phyloP scores from a whole-genome alignment of 768 basidiomycete genomes.

The Mrakia gelida region DNA sequence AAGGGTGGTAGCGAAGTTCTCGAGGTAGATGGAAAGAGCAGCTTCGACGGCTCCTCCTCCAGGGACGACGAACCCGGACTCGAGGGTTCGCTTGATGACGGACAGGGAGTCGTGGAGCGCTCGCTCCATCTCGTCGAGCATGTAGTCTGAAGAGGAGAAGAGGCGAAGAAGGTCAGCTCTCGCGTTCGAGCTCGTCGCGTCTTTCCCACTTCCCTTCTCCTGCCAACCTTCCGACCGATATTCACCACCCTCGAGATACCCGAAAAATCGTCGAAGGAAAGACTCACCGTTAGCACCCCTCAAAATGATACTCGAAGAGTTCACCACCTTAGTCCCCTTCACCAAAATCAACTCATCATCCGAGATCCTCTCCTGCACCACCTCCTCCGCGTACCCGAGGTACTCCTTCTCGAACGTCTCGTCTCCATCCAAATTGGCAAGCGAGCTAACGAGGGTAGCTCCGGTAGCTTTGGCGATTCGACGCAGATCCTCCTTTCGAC shows the following conservation, averaged over 20 bases:
- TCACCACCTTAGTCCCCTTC: slow-evolving; percentile 97
- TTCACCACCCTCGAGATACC: too few relatives aligned
- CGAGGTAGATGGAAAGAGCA: slow-evolving; percentile 91
- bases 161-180: background rate
- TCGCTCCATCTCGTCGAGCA: slow-evolving; percentile 99
- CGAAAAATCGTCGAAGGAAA: background rate
- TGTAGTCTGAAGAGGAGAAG: slow-evolving; percentile 61
- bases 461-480: slow-evolving; percentile 97
- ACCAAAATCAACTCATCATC: slow-evolving; percentile 96
- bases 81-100: slow-evolving; percentile 92
- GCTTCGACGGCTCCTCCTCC: slow-evolving; percentile 97
- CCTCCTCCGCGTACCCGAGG: slow-evolving; percentile 91
- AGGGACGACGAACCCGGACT: slow-evolving; percentile 91
- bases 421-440: slow-evolving; percentile 95
- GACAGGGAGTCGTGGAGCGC: slow-evolving; percentile 90
- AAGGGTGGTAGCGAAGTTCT: slow-evolving; percentile 97
- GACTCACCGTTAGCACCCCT: slow-evolving; percentile 71
- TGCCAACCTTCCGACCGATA: too few relatives aligned
- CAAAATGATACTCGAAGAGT: slow-evolving; percentile 83
- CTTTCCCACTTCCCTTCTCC: too few relatives aligned
- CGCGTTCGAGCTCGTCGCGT: background rate
- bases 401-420: slow-evolving; percentile 91
- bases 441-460: slow-evolving; percentile 81
- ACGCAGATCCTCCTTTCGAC: slow-evolving; percentile 94
- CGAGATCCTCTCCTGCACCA: slow-evolving; percentile 93